Base-by-base conservation (phyloP, 345 rosid genomes). In the Bruguiera parviflora region DNA sequence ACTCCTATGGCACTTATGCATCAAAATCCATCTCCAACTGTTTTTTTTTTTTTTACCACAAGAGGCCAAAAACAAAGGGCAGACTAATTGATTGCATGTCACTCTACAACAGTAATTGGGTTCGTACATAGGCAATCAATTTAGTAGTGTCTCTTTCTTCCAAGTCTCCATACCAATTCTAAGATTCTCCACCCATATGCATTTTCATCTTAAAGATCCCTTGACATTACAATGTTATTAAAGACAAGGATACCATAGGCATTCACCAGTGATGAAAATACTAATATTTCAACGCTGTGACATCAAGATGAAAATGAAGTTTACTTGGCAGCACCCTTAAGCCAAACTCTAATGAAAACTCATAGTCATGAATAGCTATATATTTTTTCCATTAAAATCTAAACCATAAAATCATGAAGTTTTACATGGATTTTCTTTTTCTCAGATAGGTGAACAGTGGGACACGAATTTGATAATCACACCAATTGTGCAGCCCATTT, bases 301-400 rank as follows among this genome's bases (percentile, higher is more conserved):
- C 1, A 24, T 28, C 47, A 56, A 28, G 27, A 39, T 63, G 46
- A 27, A 63, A 37, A n/a, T 13, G 10, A 27, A 19, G 32, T 55
- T 64, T 37, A 57, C 58, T 22, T 28, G 35, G 58, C 58, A 49
- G 10, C 49, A 69, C 19, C 60, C 51, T 49, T 3, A 58, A 68
- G 28, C 20, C 63, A 58, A 56, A 32, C 58, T 51, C 52, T 43
- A 43, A 43, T 5, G 0, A 18, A 13, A 43, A 13, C 18, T 43
- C 18, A 43, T 43, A 15, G 49, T 43, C 1, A 25, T 53, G 55
- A 52, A 53, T 61, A 19, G 52, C 66, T 47, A 6, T 18, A 53
- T 15, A 7, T n/a, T 6, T 7, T 24, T 18, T 22, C 39, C 67
- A 52, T 29, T 8, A 56, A 27, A 10, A 58, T 58, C 11, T 15